Evolutionary conservation across 495 filamentous ascomycete genomes (phyloP), one percentile per base, ranked within the genome.

Genomic region (Xylaria nigripes): DNA sequence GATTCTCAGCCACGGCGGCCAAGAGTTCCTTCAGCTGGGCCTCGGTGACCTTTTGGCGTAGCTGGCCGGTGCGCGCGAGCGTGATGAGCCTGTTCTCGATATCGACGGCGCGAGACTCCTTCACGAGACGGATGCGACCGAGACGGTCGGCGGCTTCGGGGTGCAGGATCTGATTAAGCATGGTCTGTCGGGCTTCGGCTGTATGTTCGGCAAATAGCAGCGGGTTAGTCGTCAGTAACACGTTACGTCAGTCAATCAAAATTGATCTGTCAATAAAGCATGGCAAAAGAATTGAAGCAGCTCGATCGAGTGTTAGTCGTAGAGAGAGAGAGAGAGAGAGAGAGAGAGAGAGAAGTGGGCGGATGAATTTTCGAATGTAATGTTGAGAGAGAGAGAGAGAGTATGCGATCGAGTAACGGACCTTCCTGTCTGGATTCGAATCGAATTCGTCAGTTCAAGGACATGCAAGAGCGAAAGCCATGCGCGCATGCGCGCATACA

Each of bases 121-220:
- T 97, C 52, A 97, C 93, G 51, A 98, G 82, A 13, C 91, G 87
- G 71, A 98, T 97, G 54, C 94, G 87, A 44, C 89, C 89, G 9
- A 98, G 78, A 15, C 93, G 86, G 72, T 98, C 93, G 49, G 89
- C 86, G 19, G 93, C 94, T 64, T 89, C 90, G 64, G 94, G 92
- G 55, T 87, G 82, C 50, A 97, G 88, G 77, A 98, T 95, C 66
- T 97, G 93, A 59, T 77, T 79, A 49, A 98, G 82, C 59, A 95
- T 86, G 25, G 84, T 75, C 66, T 84, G 72, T 53, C 92, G 87
- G 24, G 80, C 81, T 63, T 88, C 84, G 61, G 78, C 76, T 81
- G 67, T 50, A 45, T n/a, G n/a, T n/a, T n/a, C 54, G 18, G 24
- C 22, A 6, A 24, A 32, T 25, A 7, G 40, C 50, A 21, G 40